These are phyloP conservation scores for Candida michaelii DNA, from an alignment of 805 yeast species.

Conservation along the genomic window DNA sequence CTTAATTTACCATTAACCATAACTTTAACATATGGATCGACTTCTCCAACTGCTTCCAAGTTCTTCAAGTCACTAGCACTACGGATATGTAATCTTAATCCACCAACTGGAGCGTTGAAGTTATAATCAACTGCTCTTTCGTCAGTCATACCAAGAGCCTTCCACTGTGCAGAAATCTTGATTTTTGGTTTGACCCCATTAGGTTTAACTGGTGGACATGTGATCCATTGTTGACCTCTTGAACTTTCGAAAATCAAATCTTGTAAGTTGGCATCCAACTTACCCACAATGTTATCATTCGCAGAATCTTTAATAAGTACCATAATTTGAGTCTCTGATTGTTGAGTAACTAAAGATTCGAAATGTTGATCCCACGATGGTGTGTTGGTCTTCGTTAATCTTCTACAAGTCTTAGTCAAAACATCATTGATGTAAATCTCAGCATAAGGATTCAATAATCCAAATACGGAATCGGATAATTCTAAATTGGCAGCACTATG, in stretches of 20 bases:
- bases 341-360: constrained; percentile 63
- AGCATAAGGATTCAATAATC: constrained; percentile 64
- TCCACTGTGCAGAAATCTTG: constrained; percentile 63
- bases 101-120: constrained; percentile 64
- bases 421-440: constrained; percentile 61
- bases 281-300: constrained; percentile 54
- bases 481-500: constrained; percentile 63
- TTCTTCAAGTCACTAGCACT: constrained; percentile 52
- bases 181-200: constrained; percentile 44
- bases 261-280: constrained; percentile 50
- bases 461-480: constrained; percentile 47
- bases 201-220: constrained; percentile 43
- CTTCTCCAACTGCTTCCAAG: constrained; percentile 66
- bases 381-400: constrained; percentile 64
- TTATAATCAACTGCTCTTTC: constrained; percentile 47
- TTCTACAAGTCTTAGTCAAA: constrained; percentile 56
- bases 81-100: constrained; percentile 57
- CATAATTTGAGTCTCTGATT: constrained; percentile 53
- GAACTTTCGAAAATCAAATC: constrained; percentile 52
- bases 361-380: constrained; percentile 68
- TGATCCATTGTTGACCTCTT: constrained; percentile 51
- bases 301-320: constrained; percentile 63
- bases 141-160: constrained; percentile 57
- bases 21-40: constrained; percentile 72
- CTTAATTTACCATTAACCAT: constrained; percentile 56